These are phyloP conservation scores for Colletotrichum truncatum DNA, from an alignment of 2,329 filamentous ascomycete species.

Conservation along the genomic window DNA sequence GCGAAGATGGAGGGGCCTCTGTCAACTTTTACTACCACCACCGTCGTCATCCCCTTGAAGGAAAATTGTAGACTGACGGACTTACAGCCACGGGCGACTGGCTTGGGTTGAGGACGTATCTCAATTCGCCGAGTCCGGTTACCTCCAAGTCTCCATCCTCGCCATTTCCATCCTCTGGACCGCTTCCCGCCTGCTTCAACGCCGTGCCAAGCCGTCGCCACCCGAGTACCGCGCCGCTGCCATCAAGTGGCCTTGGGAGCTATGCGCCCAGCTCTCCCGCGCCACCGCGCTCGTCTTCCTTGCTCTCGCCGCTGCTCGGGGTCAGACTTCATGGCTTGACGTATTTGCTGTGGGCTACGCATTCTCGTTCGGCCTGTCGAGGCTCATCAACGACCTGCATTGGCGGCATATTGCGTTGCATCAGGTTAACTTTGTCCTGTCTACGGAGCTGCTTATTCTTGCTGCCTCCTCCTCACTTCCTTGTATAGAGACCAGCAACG, in stretches of 20 bases:
- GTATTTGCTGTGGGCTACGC: constrained; percentile 48
- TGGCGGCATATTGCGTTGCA: constrained; percentile 58
- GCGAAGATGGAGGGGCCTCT: too few species aligned
- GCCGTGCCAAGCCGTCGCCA: constrained; percentile 38
- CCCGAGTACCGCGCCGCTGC: constrained; percentile 45
- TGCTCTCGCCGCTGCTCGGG: constrained; percentile 43
- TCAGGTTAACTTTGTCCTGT: constrained; percentile 57
- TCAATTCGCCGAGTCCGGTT: constrained; percentile 50
- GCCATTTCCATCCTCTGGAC: constrained; percentile 47
- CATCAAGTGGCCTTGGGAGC: constrained; percentile 52
- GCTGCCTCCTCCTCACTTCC: constrained; percentile 50
- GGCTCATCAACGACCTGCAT: constrained; percentile 49
- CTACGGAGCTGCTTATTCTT: constrained; percentile 46
- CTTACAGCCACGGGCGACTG: constrained; percentile 5
- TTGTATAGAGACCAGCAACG: constrained; percentile 48
- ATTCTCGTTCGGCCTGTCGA: constrained; percentile 53
- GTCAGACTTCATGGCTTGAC: constrained; percentile 47
- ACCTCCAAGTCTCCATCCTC: constrained; percentile 48
- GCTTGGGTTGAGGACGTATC: constrained; percentile 50
- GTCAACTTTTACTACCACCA: too few species aligned
- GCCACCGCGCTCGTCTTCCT: constrained; percentile 50
- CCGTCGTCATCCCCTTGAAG: neutral
- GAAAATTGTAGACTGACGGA: neutral
- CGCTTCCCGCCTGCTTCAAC: constrained; percentile 42
- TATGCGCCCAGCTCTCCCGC: constrained; percentile 51